phyloP scores from a whole-genome alignment of 2,329 filamentous ascomycete genomes.

The Rhynchosporium agropyri region DNA sequence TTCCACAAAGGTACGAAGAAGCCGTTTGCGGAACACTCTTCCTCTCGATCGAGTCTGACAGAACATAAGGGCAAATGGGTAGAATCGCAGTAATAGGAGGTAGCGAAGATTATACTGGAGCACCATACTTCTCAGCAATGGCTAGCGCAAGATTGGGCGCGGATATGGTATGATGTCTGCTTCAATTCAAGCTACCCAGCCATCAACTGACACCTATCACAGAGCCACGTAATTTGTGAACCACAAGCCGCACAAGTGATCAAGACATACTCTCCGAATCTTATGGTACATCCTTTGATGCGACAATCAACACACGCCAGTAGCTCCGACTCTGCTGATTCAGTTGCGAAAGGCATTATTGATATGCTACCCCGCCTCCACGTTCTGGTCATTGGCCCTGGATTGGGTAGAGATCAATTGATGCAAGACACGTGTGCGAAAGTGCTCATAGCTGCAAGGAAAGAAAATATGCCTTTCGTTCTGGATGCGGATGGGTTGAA shows the following conservation, averaged over 20 bases:
- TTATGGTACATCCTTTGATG: slow-evolving; percentile 98
- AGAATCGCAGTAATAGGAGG: slow-evolving; percentile 93
- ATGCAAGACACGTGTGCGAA: slow-evolving; percentile 85
- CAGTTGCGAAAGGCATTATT: slow-evolving; percentile 69
- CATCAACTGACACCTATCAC: slow-evolving; percentile 17
- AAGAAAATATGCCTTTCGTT: slow-evolving; percentile 75
- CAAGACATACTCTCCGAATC: slow-evolving; percentile 95
- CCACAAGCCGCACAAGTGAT: slow-evolving; percentile 84
- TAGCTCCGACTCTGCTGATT: slow-evolving; percentile 56
- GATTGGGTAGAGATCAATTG: slow-evolving; percentile 82
- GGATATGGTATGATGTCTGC: slow-evolving; percentile 69
- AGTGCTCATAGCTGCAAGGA: slow-evolving; percentile 78
- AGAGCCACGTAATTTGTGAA: slow-evolving; percentile 96
- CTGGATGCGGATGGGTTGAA: slow-evolving; percentile 88
- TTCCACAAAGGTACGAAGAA: slow-evolving; percentile 82
- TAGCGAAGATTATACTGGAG: slow-evolving; percentile 94
- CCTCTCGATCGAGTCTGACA: slow-evolving; percentile 13
- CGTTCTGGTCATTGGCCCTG: slow-evolving; percentile 89
- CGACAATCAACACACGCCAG: slow-evolving; percentile 66
- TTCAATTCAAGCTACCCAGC: not conserved
- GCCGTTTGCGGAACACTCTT: slow-evolving; percentile 5
- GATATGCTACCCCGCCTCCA: slow-evolving; percentile 85
- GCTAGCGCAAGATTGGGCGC: slow-evolving; percentile 88
- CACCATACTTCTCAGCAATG: slow-evolving; percentile 97
- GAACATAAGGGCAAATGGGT: slow-evolving; percentile 72